Evolutionary conservation across 2,329 filamentous ascomycete species (phyloP), one percentile per base, ranked within the genome.

Genomic region (Cercospora beticola): DNA sequence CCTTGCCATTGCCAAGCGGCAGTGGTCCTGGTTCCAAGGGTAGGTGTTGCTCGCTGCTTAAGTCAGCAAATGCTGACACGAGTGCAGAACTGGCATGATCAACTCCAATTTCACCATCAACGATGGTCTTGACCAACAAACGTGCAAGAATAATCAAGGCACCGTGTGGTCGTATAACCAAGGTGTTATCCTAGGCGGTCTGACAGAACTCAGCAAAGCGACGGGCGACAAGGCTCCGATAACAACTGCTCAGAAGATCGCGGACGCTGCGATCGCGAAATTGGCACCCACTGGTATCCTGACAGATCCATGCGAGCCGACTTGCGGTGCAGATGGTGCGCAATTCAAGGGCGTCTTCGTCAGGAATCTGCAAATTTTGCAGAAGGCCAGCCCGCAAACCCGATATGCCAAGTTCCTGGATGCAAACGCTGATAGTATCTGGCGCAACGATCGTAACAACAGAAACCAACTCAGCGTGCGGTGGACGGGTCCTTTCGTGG

Each of bases 291-390:
- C 80, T 21, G 80, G 80, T 8, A 77, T 84, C 21, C 71, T 83
- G 1, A 79, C 81, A 65, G 82, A 84, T 49, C 68, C 70, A 0
- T 78, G 78, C 68, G 78, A 80, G 64, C 76, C 76, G 2, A 68
- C 77, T 14, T 82, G 81, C 57, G 81, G 81, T 18, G 76, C 64
- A 10, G 81, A 82, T 65, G 86, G 83, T 0, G 83, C 72, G 43
- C 88, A 91, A 74, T 93, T 92, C 84, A 92, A 93, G 78, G 90
- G 90, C 3, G 82, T 92, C 40, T 91, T 92, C 71, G 83, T 87
- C 16, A 84, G 89, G 21, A 91, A 91, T 74, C 79, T 93, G 21
- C 82, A 84, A 36, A 84, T 86, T 65, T 78, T 93, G 36, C 82
- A 90, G 23, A 74, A 79, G 0, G 85, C 79, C 2, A 83, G 83